phyloP scores from a whole-genome alignment of 2,329 filamentous ascomycete genomes.

The Fusarium caatingaense region DNA sequence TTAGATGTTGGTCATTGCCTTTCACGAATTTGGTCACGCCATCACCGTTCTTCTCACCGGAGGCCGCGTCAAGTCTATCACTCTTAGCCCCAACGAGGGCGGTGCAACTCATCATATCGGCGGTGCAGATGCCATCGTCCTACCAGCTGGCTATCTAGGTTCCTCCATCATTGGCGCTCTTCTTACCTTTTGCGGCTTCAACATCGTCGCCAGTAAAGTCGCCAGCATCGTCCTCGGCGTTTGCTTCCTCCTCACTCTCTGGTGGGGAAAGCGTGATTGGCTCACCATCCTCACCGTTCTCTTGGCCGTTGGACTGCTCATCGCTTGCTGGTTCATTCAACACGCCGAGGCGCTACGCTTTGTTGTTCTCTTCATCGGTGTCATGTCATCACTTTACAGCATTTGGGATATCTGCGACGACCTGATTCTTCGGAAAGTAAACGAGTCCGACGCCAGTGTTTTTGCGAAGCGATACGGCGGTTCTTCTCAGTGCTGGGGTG shows the following conservation, averaged over 20 bases:
- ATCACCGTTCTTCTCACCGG: constrained; percentile 78
- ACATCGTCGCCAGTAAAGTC: constrained; percentile 84
- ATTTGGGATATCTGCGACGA: constrained; percentile 91
- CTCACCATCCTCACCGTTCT: constrained; percentile 78
- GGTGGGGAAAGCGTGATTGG: constrained; percentile 85
- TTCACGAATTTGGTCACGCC: constrained; percentile 84
- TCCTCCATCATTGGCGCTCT: constrained; percentile 81
- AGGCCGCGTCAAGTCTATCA: constrained; percentile 78
- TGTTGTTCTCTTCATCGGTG: constrained; percentile 82
- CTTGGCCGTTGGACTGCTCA: constrained; percentile 74
- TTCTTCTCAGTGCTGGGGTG: constrained; percentile 83
- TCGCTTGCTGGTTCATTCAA: constrained; percentile 83
- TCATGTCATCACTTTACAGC: constrained; percentile 83
- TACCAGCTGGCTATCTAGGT: constrained; percentile 83
- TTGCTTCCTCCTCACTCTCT: constrained; percentile 81
- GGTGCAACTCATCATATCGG: constrained; percentile 83
- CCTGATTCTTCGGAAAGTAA: constrained; percentile 82
- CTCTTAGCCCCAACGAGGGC: constrained; percentile 80
- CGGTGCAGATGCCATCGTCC: constrained; percentile 75
- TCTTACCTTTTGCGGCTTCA: constrained; percentile 82
- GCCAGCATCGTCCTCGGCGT: constrained; percentile 78
- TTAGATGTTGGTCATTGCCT: constrained; percentile 84
- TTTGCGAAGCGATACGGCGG: constrained; percentile 83
- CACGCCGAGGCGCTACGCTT: constrained; percentile 80
- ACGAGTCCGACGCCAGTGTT: constrained; percentile 81